Base-by-base conservation (phyloP, 306 rosid genomes). In the Lathyrus oleraceus region DNA sequence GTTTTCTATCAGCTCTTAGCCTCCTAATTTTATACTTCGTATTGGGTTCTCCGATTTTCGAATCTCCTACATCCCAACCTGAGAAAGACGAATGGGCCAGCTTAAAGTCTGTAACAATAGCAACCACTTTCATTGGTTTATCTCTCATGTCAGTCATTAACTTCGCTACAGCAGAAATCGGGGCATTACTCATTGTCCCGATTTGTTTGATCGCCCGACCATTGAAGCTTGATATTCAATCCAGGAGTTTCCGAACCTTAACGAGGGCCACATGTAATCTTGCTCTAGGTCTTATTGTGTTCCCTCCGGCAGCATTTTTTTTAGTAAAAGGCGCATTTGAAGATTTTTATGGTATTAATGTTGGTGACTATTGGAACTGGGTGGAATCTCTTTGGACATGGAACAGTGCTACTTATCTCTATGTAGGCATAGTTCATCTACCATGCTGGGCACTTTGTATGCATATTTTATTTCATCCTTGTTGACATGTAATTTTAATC, bases 391-490 rank as follows among this genome's bases (percentile, higher is more conserved):
- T 94, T 56, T 94, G 97, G 97, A 78, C 84, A 44, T 94, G 98
- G 97, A 94, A 83, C 65, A 90, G 98, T 82, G 98, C 96, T 16
- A 88, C 97, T 72, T 94, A 91, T 82, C 89, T 94, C 39, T 94
- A 77, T 59, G 72, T 90, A 14, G 91, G 89, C 69, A 76, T 88
- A 81, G 79, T 94, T 81, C 91, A 94, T 81, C 81, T 94, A 32
- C 98, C 98, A 70, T 94, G 96, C 85, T 94, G 96, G 98, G 81
- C 82, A 25, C 78, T 94, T 40, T 94, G 97, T 69, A 67, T 86
- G 72, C 79, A 83, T 71, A 79, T 91, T 76, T 77, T 91, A 42
- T 70, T 88, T 75, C 96, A 88, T 81, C 87, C 53, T 72, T 86
- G 85, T 85, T 90, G 73, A 90, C 74, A 59, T 64, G 79, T 65